Base-by-base conservation (phyloP, 1,284 basidiomycete genomes). In the Schizophyllum commune region DNA sequence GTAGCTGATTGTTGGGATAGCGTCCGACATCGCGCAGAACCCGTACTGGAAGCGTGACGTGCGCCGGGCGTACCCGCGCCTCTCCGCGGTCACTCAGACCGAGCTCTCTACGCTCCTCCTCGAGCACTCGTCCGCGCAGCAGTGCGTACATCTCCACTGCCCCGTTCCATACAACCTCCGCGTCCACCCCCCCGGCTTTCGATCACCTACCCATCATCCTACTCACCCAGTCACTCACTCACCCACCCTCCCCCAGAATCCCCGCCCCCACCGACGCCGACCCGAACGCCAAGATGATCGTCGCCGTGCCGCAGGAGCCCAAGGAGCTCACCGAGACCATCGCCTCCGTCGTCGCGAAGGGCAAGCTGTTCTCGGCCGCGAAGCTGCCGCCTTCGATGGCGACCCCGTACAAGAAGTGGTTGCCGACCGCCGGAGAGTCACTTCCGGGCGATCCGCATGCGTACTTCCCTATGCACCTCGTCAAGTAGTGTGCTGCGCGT, bases 1-100 rank as follows among this genome's bases (percentile, higher is more conserved):
- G 27, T 33, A 32, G 61, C 62, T 62, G 57, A 60, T 55, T 5
- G 51, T 61, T 66, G 61, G 20, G 66, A 13, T 65, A 92, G 90
- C 91, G 20, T 92, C 89, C 57, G 91, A 92, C 73, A 83, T 83
- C 56, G 90, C 91, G 21, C 80, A 91, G 76, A 92, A 92, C 73
- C 89, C 89, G 65, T 98, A 98, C 83, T 94, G 88, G 87, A 93
- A 95, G 76, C 92, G 95, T 64, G 95, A 98, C 76, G 91, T 95
- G 69, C 88, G 96, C 63, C 86, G 95, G 63, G 86, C 87, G 60
- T 97, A 95, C 75, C 94, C 95, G 33, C 89, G 89, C 69, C 86
- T 94, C 53, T 94, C 89, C 11, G 86, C 91, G 32, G 83, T 93
- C 66, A 93, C 89, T 19, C 91, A 95, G 79, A 73, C 80, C 19